phyloP scores from a whole-genome alignment of 2,329 filamentous ascomycete species.

The Colletotrichum gigasporum region DNA sequence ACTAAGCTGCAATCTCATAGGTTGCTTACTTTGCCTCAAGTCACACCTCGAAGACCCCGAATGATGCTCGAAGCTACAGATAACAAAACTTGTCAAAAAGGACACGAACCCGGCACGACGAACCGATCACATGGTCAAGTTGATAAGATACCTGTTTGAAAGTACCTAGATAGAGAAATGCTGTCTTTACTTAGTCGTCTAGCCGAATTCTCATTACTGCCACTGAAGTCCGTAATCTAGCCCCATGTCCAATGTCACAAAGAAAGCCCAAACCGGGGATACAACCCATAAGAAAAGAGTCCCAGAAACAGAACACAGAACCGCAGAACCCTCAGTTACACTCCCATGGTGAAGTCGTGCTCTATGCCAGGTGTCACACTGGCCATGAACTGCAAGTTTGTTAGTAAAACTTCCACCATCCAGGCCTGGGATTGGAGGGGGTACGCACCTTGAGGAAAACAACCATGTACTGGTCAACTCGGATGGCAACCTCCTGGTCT shows the following conservation, averaged over 20 bases:
- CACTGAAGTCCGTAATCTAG: slow-evolving; percentile 16
- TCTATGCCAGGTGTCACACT: slow-evolving; percentile 97
- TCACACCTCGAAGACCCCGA: too few relatives aligned
- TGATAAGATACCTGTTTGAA: too few relatives aligned
- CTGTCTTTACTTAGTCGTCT: slow-evolving; percentile 23
- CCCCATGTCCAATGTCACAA: slow-evolving; percentile 11
- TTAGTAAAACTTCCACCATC: slow-evolving; percentile 35
- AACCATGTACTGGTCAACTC: slow-evolving; percentile 89
- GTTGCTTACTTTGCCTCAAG: too few relatives aligned
- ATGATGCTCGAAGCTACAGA: too few relatives aligned
- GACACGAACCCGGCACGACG: too few relatives aligned
- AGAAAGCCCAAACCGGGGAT: background rate
- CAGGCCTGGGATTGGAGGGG: too few relatives aligned
- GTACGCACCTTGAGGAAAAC: slow-evolving; percentile 83
- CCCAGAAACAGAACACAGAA: background rate
- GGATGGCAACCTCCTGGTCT: slow-evolving; percentile 79
- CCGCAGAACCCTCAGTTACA: slow-evolving; percentile 57
- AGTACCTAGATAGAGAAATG: background rate
- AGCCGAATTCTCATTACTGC: slow-evolving; percentile 15
- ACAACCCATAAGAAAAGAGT: background rate
- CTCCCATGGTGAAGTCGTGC: slow-evolving; percentile 97
- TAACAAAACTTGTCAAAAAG: too few relatives aligned
- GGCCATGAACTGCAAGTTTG: slow-evolving; percentile 70
- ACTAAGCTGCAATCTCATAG: too few relatives aligned
- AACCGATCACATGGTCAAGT: background rate